Base-by-base conservation (phyloP, 1,139 yeast genomes). In the Blastobotrys arbuscula region DNA sequence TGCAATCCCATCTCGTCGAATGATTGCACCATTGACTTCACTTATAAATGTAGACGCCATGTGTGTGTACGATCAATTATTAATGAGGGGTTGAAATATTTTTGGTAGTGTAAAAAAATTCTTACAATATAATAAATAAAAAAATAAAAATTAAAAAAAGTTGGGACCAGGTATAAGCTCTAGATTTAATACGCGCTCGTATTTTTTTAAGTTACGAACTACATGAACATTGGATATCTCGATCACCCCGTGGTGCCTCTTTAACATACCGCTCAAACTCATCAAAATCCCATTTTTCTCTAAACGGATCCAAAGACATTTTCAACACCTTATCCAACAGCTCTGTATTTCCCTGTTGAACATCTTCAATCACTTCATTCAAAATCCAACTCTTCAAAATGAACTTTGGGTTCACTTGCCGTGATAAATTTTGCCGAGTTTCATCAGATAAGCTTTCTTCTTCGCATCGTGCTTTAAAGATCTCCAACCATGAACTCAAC, bases 351-450 rank as follows among this genome's bases (percentile, higher is more conserved):
- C 59, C 55, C 13, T 53, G 45, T 40, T 58, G 57, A 6, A 66
- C 72, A 15, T 57, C 49, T 2, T 56, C 57, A 47, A 87, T 83
- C 0, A 88, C 96, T 53, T 89, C 92, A 50, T 88, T 90, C 48
- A 92, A 70, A 46, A 90, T 81, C 92, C 96, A 88, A 56, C 82
- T 85, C 53, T 92, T 75, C 15, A 96, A 95, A 15, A 86, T 74
- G 60, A 92, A 90, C 36, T 78, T 62, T 2, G 98, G 98, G 60
- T 92, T 92, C 48, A 69, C 73, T 2, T 56, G 49, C 13, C 68
- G 60, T 51, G 88, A 77, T 9, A 72, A 58, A 2, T 55, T 56
- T 4, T 57, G 57, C 37, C 85, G 71, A 4, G 53, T 58, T 0
- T 58, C 61, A 16, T 66, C 67, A 35, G 69, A 69, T 0, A 67